Evolutionary conservation across 345 rosid genomes (phyloP).

Genomic region (Populus simonii): DNA sequence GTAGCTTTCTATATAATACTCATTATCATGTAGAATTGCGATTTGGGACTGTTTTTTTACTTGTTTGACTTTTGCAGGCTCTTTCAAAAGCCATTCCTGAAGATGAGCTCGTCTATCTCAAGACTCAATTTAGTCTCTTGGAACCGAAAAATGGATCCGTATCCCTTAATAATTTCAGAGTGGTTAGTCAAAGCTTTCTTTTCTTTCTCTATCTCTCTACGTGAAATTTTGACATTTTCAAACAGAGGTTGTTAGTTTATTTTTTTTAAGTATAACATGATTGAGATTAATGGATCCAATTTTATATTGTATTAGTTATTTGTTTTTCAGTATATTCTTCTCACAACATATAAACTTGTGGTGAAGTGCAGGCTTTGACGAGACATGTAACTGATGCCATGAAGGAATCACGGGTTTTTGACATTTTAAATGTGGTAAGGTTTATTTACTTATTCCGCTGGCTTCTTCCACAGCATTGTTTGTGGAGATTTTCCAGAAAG

Average conservation of each 20-base stretch:
- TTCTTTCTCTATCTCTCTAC: background rate
- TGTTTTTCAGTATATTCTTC: background rate
- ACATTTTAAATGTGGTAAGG: conserved; percentile 61
- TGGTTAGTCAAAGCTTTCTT: conserved; percentile 43
- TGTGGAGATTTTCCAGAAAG: too few relatives aligned
- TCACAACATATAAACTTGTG: background rate
- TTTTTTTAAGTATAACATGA: background rate
- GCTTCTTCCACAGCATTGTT: background rate
- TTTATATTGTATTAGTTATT: background rate
- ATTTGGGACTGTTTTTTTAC: background rate
- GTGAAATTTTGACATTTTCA: background rate
- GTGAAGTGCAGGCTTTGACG: conserved; percentile 59
- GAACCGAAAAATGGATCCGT: conserved; percentile 81
- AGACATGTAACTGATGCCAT: conserved; percentile 74
- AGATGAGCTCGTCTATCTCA: conserved; percentile 66
- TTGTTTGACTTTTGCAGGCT: conserved; percentile 51
- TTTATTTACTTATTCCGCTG: background rate
- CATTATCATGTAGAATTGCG: background rate
- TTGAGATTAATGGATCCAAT: background rate
- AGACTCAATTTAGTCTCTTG: conserved; percentile 69
- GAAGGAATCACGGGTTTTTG: conserved; percentile 67
- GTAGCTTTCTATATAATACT: background rate
- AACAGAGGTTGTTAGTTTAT: background rate
- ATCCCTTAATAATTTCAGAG: conserved; percentile 57
- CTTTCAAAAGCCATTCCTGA: conserved; percentile 88